Base-by-base conservation (phyloP, 768 basidiomycete species). In the Strobilomyces confusus region DNA sequence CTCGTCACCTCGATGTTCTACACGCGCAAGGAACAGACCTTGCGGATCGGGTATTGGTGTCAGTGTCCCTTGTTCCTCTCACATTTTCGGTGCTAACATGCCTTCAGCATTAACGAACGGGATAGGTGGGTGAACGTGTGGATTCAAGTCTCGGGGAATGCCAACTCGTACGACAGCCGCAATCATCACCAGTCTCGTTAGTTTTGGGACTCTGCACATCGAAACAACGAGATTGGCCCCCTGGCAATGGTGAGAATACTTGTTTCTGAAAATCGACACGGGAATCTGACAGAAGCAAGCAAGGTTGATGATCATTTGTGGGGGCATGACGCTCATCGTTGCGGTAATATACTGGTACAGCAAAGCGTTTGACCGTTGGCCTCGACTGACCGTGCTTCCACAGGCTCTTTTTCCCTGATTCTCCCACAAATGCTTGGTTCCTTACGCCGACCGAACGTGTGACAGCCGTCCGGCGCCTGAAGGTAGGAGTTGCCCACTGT, bases 1-100 rank as follows among this genome's bases (percentile, higher is more conserved):
- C n/a, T 89, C 46, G 82, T 89, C 51, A 86, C 75, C 36, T 80
- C 83, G 25, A 88, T 89, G 87, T 89, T 89, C 60, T 89, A 89
- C 60, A 88, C 86, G 0, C 77, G 83, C 47, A 80, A 67, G 8
- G 87, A 89, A 59, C 84, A 87, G 61, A 88, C 85, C 0, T 57
- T 79, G 38, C 72, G 87, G 12, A 79, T 89, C 19, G 87, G 87
- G 4, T 88, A 86, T 61, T 89, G 85, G 85, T 87, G 87, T 88
- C 64, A 69, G 85, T 72, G 30, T 5, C n/a, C 7, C 12, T 29
- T n/a, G n/a, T 13, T 48, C 37, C 8, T 15, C 17, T 2, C 19
- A 14, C 11, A 36, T 42, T 36, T 5, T 30, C 13, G 17, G 12
- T n/a, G 26, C 52, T 54, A 13, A 52, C 11, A 19, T 19, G 0